Conservation (phyloP, 305 asterid genomes). For the Fraxinus xanthoxyloides region DNA sequence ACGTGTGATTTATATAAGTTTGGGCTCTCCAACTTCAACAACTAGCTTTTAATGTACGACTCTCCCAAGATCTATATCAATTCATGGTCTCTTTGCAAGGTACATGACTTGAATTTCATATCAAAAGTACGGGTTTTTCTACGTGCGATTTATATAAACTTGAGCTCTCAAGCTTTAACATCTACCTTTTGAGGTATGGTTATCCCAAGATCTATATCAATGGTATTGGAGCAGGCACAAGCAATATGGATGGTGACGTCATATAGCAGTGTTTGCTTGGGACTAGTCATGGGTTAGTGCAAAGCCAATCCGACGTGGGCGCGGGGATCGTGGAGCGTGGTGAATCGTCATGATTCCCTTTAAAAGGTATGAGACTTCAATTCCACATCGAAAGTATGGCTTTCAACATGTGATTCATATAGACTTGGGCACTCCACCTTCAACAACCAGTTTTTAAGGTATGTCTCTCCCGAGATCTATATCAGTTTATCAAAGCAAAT, state of each 20-base stretch:
- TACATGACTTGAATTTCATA: background rate
- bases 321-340: background rate
- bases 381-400: background rate
- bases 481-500: background rate
- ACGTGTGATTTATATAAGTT: background rate
- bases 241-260: background rate
- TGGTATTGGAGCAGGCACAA: background rate
- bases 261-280: background rate
- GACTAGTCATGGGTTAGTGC: background rate
- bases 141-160: background rate
- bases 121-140: background rate
- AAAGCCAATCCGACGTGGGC: background rate
- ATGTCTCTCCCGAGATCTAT: background rate
- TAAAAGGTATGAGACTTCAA: background rate
- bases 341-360: background rate
- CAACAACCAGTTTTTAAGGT: background rate
- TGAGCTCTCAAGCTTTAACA: background rate
- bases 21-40: background rate
- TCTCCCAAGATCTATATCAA: background rate
- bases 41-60: background rate
- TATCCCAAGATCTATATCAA: background rate
- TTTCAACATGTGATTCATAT: background rate
- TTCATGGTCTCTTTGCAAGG: background rate
- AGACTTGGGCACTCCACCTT: background rate
- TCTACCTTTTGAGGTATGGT: background rate